Evolutionary conservation across 805 yeast species (phyloP), one percentile per base, ranked within the genome.

Genomic region (Cephaloascus fragrans): DNA sequence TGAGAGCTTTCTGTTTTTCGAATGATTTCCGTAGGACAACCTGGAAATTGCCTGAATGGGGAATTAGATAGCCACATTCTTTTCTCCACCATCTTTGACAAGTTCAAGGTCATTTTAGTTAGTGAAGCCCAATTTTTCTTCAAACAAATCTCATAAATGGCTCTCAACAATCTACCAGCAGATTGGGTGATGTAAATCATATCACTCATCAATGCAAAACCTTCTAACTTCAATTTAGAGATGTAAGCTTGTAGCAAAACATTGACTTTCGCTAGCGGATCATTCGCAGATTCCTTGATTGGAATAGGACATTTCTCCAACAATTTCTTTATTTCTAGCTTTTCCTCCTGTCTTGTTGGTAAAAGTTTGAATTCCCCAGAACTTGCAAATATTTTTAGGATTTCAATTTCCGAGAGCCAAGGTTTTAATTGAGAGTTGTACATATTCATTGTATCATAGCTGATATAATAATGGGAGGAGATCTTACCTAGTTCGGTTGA

Each of bases 101-200:
- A 44, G 39, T 77, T 77, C 10, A 88, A 66, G 2, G 82, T 52
- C 1, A 60, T 43, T 46, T 70, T 73, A 0, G 95, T 66, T 12
- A 83, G 56, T 17, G 64, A 53, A 0, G 96, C 70, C 94, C 95
- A 88, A 9, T 72, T 70, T 46, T 80, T 83, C 39, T 70, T 66
- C 35, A 84, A 47, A 8, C 84, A 73, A 26, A 93, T 75, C 52
- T 90, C 96, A 54, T 73, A 78, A 45, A 94, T 72, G 0, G 97
- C 97, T 41, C 97, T 64, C 40, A 89, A 65, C 31, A 93, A 58
- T 52, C 99, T 72, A 3, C 94, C 90, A 1, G 96, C 97, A 32
- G 94, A 86, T 57, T 93, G 97, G 0, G 93, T 83, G 32, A 93
- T 77, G 53, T 85, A 93, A 3, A 86, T 70, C 96, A 89, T 87